Evolutionary conservation across 2,329 filamentous ascomycete genomes (phyloP), one percentile per base, ranked within the genome.

Genomic region (Exophiala calicioides): DNA sequence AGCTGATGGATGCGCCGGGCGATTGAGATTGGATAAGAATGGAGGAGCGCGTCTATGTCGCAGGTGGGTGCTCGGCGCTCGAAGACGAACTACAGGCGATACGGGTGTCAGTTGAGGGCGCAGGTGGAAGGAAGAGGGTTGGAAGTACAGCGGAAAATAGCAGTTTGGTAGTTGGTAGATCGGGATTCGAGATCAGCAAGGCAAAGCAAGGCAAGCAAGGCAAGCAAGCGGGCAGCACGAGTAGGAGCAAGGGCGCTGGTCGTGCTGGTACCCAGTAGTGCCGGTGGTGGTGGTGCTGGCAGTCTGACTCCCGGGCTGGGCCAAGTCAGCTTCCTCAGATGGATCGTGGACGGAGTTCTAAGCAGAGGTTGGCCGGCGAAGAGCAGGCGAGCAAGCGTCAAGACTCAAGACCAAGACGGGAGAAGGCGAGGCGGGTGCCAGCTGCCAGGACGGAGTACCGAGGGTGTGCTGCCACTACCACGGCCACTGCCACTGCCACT

Each of bases 111-210:
- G 10, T 40, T 20, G 27, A 38, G 26, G 37, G 38, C 42, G 15
- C 42, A 50, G 42, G 39, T 42, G 16, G 33, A 29, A 21, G 32
- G 40, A 44, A 33, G 34, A 36, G 35, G 39, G 23, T 15, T 37
- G 29, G 34, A 47, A 42, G 44, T 24, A 38, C 35, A 29, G 12
- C 23, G 27, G 23, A 12, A 36, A 35, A 30, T 15, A 41, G 47
- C 38, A 51, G 43, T 36, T 31, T 31, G 38, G 30, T 27, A 34
- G 36, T 37, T 39, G 26, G 36, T 39, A 15, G 31, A 32, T 31
- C 24, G 42, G 42, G 43, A 37, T 39, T 46, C 27, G 43, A 46
- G 43, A 38, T 46, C 34, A 39, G 43, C 43, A 36, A 20, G n/a
- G n/a, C n/a, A n/a, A n/a, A n/a, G n/a, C n/a, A n/a, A n/a, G n/a